Base-by-base conservation (phyloP, 1,284 basidiomycete species). In the Cutaneotrichosporon sp. region DNA sequence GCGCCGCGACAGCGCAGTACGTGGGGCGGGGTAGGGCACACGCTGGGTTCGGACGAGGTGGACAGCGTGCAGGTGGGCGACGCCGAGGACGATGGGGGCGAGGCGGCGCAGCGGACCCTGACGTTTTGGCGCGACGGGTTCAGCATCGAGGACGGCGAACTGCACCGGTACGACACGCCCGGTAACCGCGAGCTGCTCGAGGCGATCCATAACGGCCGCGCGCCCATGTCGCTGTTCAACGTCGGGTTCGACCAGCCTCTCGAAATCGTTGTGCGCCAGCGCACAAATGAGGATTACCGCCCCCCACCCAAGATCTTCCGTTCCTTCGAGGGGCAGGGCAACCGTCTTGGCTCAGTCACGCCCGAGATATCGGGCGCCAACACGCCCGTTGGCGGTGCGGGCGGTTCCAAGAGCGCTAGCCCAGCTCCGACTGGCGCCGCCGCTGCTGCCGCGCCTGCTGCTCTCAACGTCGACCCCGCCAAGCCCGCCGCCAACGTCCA, bases 121-220 rank as follows among this genome's bases (percentile, higher is more conserved):
- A 94, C 87, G 0, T 90, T 98, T 75, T 98, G 96, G 94, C 80
- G 85, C 35, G 83, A 97, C 61, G 94, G 94, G 0, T 97, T 97
- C 76, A 87, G 85, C 45, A 83, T 98, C 54, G 91, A 94, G 65
- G 90, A 93, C 63, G 90, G 92, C 5, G 84, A 86, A 36, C 78
- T 97, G 51, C 82, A 87, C 80, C 78, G 82, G 38, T 97, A 96
- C 70, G 87, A 90, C 55, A 84, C 92, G 61, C 90, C 91, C 0
- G 79, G 77, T 5, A 85, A 92, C 66, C 80, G 84, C 46, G 80
- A 82, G 55, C 78, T 90, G n/a, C 78, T 98, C 7, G 78, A 80
- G 1, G 85, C 88, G 53, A 88, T 97, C 67, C 85, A 91, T 62
- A 75, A 84, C 4, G 92, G 92, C 81, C 88, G 77, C 40, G 83